A percentile compares a stretch with the other conserved stretches of the same genome.
phyloP scores from a whole-genome alignment of 1,284 basidiomycete species.

The Boletellus deceptivus region DNA sequence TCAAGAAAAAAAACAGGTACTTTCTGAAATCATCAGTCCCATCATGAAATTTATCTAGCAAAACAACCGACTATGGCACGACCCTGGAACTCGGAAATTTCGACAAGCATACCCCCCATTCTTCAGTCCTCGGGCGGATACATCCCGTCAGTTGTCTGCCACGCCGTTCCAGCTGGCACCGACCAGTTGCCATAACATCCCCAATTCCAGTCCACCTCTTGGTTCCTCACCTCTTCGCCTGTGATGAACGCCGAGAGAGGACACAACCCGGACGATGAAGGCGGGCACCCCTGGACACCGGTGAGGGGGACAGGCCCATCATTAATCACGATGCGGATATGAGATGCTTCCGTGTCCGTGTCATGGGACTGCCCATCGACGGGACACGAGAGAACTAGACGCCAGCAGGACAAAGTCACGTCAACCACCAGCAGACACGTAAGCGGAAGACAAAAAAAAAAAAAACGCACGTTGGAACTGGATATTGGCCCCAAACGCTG shows the following conservation, averaged over 20 bases:
- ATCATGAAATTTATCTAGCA: too few relatives aligned
- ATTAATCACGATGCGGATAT: conserved; percentile 82
- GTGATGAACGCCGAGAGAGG: conserved; percentile 71
- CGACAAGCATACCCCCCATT: too few relatives aligned
- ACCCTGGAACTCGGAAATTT: too few relatives aligned
- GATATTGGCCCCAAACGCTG: conserved; percentile 33
- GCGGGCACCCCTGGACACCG: conserved; percentile 69
- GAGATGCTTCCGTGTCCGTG: conserved; percentile 41
- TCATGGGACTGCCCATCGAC: conserved; percentile 33
- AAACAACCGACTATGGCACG: too few relatives aligned
- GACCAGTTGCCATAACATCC: conserved; percentile 76
- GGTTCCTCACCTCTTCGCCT: conserved; percentile 66
- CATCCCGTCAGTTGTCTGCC: conserved; percentile 57
- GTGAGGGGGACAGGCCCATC: conserved; percentile 86
- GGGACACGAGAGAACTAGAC: conserved; percentile 30
- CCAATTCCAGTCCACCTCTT: conserved; percentile 72
- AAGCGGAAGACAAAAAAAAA: not conserved
- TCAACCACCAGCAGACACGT: not conserved
- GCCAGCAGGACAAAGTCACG: not conserved
- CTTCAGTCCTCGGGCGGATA: conserved; percentile 12
- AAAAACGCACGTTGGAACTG: conserved; percentile 29
- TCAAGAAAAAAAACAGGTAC: too few relatives aligned
- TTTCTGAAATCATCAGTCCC: too few relatives aligned
- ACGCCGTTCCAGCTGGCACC: conserved; percentile 52
- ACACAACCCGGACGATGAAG: conserved; percentile 75